Evolutionary conservation across 257 asterid species (phyloP).

Genomic region (Nicotiana knightiana): DNA sequence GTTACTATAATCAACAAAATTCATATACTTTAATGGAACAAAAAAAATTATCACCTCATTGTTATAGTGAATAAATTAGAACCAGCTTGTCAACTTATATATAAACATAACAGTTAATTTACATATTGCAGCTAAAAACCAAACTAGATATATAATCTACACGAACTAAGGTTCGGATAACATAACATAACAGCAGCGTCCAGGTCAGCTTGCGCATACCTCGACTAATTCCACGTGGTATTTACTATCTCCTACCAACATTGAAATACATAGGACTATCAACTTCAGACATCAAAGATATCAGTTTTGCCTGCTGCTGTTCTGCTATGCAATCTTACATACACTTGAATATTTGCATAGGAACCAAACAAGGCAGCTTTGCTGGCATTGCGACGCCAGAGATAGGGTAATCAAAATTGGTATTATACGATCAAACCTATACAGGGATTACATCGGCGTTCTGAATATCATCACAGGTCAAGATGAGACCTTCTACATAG

Average conservation of each 20-base stretch:
- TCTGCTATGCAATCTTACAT: constrained; percentile 12
- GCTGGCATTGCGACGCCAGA: neutral
- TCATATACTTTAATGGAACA: too few species aligned
- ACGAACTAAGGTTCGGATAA: neutral
- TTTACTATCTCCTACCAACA: too few species aligned
- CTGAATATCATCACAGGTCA: constrained; percentile 47
- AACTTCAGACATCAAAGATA: neutral
- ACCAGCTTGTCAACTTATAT: neutral
- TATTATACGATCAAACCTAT: constrained; percentile 20
- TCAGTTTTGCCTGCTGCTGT: neutral
- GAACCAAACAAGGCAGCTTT: neutral
- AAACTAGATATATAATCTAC: neutral
- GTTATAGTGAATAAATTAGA: too few species aligned
- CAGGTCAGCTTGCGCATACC: too few species aligned
- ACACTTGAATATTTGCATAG: constrained; percentile 9
- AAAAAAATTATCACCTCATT: too few species aligned
- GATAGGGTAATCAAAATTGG: constrained; percentile 1
- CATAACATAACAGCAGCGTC: too few species aligned
- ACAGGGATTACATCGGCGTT: constrained; percentile 62
- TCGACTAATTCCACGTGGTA: too few species aligned
- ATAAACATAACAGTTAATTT: neutral
- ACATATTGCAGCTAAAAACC: neutral
- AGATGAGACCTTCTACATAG: constrained; percentile 58
- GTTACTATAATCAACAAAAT: too few species aligned
- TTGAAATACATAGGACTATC: neutral